phyloP scores from a whole-genome alignment of 163 green algal species.

The Chlamydomonas reinhardtii region DNA sequence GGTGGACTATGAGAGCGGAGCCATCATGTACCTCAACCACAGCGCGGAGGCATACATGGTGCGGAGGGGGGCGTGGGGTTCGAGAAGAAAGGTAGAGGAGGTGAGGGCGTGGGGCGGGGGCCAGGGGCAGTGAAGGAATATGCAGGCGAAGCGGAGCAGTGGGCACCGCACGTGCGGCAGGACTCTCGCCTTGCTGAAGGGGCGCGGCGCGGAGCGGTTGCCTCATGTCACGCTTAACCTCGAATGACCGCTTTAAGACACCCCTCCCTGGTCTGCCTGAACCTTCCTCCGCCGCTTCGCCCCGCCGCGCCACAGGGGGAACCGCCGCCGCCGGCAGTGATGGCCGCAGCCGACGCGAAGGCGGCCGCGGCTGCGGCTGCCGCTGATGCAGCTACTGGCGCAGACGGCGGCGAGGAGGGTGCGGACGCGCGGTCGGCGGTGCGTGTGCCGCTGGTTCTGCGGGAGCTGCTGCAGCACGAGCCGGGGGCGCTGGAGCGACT shows the following conservation, averaged over 20 bases:
- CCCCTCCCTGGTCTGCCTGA: too few relatives aligned
- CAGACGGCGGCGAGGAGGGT: background rate
- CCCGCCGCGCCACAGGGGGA: background rate
- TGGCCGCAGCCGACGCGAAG: conserved; percentile 7
- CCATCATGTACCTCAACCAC: conserved; percentile 33
- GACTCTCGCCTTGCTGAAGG: too few relatives aligned
- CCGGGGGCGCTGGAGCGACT: conserved; percentile 30
- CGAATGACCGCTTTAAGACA: too few relatives aligned
- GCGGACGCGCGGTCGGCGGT: background rate
- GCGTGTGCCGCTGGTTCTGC: conserved; percentile 26
- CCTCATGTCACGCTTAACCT: background rate
- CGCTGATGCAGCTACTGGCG: background rate
- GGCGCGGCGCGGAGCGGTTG: too few relatives aligned
- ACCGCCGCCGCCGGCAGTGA: background rate
- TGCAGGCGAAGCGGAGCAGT: too few relatives aligned
- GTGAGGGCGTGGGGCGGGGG: background rate
- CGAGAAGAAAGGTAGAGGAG: too few relatives aligned
- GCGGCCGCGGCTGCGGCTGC: background rate
- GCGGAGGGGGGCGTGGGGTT: background rate
- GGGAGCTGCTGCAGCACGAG: conserved; percentile 34
- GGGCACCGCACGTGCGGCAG: too few relatives aligned
- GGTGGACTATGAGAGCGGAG: conserved; percentile 20
- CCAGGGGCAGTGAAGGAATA: background rate
- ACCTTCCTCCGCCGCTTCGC: too few relatives aligned
- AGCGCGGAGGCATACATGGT: conserved; percentile 30